These are phyloP conservation scores for Emergomyces pasteurianus DNA, from an alignment of 2,329 filamentous ascomycete genomes.

Conservation along the genomic window DNA sequence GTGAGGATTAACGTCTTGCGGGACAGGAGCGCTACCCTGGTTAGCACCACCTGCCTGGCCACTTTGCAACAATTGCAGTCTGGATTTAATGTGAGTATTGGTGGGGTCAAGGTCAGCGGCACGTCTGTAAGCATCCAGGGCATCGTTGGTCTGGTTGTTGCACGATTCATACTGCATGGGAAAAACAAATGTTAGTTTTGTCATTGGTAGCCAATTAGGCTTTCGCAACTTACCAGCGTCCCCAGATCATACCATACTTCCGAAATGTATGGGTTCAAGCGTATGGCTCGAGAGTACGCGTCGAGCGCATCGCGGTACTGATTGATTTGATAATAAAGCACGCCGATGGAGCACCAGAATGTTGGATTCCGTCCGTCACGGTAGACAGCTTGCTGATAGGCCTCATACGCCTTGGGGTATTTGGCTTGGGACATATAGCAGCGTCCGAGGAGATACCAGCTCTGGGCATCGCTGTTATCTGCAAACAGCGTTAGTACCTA, in stretches of 20 bases:
- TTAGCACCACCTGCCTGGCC: conserved; percentile 61
- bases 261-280: conserved; percentile 93
- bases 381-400: conserved; percentile 97
- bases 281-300: conserved; percentile 92
- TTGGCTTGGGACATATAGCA: conserved; percentile 99
- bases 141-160: conserved; percentile 96
- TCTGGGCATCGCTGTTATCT: conserved; percentile 93
- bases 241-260: conserved; percentile 99
- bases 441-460: conserved; percentile 93
- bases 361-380: conserved; percentile 95
- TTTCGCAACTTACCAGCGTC: conserved; percentile 59
- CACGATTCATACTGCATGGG: conserved; percentile 76
- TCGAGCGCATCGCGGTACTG: conserved; percentile 97
- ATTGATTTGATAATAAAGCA: conserved; percentile 98
- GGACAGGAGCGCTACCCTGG: conserved; percentile 53
- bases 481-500: conserved; percentile 10
- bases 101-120: conserved; percentile 86
- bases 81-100: conserved; percentile 93
- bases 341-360: conserved; percentile 99
- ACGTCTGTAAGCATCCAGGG: conserved; percentile 86
- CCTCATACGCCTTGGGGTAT: conserved; percentile 96
- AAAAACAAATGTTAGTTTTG: neutral
- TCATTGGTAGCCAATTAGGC: neutral
- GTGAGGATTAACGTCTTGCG: conserved; percentile 91
- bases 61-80: conserved; percentile 76